phyloP scores from a whole-genome alignment of 257 asterid species.

The Gentiana macrophylla region DNA sequence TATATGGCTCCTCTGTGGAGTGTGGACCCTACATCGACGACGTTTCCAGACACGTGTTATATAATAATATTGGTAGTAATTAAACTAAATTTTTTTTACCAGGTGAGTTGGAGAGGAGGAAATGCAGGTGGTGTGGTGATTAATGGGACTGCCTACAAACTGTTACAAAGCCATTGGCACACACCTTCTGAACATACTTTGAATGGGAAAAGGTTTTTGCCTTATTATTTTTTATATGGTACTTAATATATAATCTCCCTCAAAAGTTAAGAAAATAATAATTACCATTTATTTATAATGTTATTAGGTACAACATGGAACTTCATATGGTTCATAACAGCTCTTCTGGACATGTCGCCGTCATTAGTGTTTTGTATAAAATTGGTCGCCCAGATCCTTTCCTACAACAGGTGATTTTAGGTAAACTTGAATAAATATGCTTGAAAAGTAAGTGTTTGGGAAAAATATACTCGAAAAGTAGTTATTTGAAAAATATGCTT shows the following conservation, averaged over 20 bases:
- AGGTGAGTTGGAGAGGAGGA: constrained; percentile 59
- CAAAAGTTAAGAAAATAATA: not conserved
- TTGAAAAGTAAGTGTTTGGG: too few relatives aligned
- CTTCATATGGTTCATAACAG: constrained; percentile 57
- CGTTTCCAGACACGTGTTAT: too few relatives aligned
- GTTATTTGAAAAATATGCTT: too few relatives aligned
- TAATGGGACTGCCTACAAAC: constrained; percentile 29
- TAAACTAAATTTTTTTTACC: not conserved
- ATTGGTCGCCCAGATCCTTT: constrained; percentile 49
- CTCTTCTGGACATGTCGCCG: constrained; percentile 33
- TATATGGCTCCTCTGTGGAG: too few relatives aligned
- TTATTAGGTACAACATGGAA: constrained; percentile 52
- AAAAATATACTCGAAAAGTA: too few relatives aligned
- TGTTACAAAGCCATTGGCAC: constrained; percentile 70
- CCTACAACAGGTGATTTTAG: constrained; percentile 27
- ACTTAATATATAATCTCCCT: not conserved
- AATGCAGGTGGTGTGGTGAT: constrained; percentile 46
- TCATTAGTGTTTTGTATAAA: constrained; percentile 44
- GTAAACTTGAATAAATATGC: too few relatives aligned
- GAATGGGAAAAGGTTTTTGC: constrained; percentile 41
- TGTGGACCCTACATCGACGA: too few relatives aligned
- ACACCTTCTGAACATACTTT: constrained; percentile 73
- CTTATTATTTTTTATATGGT: too few relatives aligned
- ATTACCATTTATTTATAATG: not conserved
- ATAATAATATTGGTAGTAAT: not conserved